These are phyloP conservation scores for Cyberlindnera sargentensis DNA, from an alignment of 805 yeast genomes.

Conservation along the genomic window DNA sequence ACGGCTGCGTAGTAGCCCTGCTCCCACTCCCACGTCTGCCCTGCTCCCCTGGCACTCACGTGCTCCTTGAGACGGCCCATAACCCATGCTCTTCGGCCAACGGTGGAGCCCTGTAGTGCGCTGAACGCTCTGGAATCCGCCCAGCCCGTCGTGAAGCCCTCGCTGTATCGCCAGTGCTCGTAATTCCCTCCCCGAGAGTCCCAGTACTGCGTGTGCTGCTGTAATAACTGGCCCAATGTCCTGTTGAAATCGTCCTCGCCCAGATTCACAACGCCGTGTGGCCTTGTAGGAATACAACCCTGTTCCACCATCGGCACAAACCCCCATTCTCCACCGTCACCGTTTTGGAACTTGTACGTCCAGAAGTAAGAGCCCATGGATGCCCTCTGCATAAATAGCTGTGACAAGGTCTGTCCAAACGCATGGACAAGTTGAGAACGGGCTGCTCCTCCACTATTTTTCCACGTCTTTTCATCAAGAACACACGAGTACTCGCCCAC, in stretches of 20 bases:
- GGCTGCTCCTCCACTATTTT: slow-evolving; percentile 31
- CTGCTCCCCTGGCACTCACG: slow-evolving; percentile 44
- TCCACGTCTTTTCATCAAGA: slow-evolving; percentile 72
- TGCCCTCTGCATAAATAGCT: slow-evolving; percentile 45
- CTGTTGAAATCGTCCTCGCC: slow-evolving; percentile 33
- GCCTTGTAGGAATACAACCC: slow-evolving; percentile 44
- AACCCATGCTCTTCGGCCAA: slow-evolving; percentile 78
- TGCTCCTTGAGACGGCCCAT: slow-evolving; percentile 58
- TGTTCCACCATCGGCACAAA: slow-evolving; percentile 65
- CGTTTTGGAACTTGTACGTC: slow-evolving; percentile 82
- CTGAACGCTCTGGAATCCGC: slow-evolving; percentile 65
- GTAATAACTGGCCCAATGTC: slow-evolving; percentile 29
- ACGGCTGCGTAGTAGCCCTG: slow-evolving; percentile 74
- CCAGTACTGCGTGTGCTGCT: slow-evolving; percentile 66
- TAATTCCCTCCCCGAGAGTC: slow-evolving; percentile 46
- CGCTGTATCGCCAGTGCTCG: slow-evolving; percentile 77
- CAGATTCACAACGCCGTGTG: not conserved
- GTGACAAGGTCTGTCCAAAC: slow-evolving; percentile 54
- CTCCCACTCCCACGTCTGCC: slow-evolving; percentile 80
- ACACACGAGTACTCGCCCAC: slow-evolving; percentile 93
- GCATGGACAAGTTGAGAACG: slow-evolving; percentile 50
- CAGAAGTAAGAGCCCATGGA: slow-evolving; percentile 77
- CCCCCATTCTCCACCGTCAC: slow-evolving; percentile 98
- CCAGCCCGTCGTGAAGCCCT: slow-evolving; percentile 76
- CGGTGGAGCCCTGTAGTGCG: slow-evolving; percentile 54